Evolutionary conservation across 2,329 filamentous ascomycete genomes (phyloP), one percentile per base, ranked within the genome.

Genomic region (Cercospora canescens): DNA sequence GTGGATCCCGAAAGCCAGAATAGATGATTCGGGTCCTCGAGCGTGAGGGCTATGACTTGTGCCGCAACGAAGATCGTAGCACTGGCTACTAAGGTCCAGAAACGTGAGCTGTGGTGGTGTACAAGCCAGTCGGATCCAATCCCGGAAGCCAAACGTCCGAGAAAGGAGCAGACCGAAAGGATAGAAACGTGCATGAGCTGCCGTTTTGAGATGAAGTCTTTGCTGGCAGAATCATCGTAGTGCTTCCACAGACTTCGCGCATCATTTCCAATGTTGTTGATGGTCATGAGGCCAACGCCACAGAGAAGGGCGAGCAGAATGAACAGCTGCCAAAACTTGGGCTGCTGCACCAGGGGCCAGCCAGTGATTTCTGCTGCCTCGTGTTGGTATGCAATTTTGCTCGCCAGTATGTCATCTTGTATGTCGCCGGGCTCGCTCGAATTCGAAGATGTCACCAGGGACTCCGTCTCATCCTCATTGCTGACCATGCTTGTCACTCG

Each of bases 221-320:
- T 84, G 67, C 86, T 85, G 2, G 91, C 89, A 1, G 86, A 88
- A 69, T 89, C 85, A 74, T 97, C 93, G 76, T 90, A 96, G 74
- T 92, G 87, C 67, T 88, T 89, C 95, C 95, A 98, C 1, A 99
- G 84, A 2, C 93, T 93, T 76, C 92, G 91, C 65, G 84, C 82
- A 73, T 94, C 88, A 76, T 97, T 96, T 50, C 95, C 95, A 75
- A 98, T 97, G 74, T 99, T 99, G 81, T 99, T 99, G 81, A 99
- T 99, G 0, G 94, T 98, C 95, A 99, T 99, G 70, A 99, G 82
- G 11, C 95, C 95, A 73, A 97, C 91, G 60, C 95, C 95, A 5
- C 93, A 93, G 68, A 98, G 83, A n/a, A 97, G 86, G 41, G 90
- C 93, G 86, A 99, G 92, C 71, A 97, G 88, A 64, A 86, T 79